A percentile compares a stretch with the other conserved stretches of the same genome.
These are phyloP conservation scores for Oxyria digyna DNA, from an alignment of 148 eudicot species.

Conservation along the genomic window DNA sequence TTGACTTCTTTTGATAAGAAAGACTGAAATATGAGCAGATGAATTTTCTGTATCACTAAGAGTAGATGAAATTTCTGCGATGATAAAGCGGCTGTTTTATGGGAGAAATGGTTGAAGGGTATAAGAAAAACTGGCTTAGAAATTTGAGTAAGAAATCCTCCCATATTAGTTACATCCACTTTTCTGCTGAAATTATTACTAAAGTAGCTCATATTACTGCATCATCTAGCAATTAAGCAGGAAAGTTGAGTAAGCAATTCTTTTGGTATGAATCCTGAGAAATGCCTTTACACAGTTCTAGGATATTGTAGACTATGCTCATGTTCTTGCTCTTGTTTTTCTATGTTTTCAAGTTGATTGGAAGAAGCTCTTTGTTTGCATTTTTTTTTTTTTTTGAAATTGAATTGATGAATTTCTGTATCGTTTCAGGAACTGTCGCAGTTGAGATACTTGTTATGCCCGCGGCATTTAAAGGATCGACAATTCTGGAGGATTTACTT, in stretches of 20 bases:
- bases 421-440: constrained; percentile 65
- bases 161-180: not conserved
- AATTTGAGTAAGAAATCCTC: not conserved
- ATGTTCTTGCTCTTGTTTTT: no score
- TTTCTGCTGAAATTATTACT: not conserved
- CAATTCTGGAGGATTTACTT: constrained; percentile 91
- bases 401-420: not conserved
- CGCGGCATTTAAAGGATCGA: constrained; percentile 67
- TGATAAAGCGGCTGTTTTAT: not conserved
- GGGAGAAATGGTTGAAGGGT: not conserved
- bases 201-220: no score
- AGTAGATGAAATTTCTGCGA: not conserved
- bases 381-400: not conserved
- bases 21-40: not conserved
- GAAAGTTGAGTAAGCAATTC: no score
- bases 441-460: constrained; percentile 68
- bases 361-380: not conserved
- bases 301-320: no score
- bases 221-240: no score
- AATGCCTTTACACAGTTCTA: no score
- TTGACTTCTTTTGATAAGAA: not conserved
- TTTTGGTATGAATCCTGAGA: not conserved
- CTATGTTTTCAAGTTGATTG: no score
- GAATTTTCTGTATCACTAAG: not conserved
- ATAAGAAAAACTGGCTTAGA: not conserved